Evolutionary conservation across 2,329 filamentous ascomycete species (phyloP).

Genomic region (Calonectria hongkongensis): DNA sequence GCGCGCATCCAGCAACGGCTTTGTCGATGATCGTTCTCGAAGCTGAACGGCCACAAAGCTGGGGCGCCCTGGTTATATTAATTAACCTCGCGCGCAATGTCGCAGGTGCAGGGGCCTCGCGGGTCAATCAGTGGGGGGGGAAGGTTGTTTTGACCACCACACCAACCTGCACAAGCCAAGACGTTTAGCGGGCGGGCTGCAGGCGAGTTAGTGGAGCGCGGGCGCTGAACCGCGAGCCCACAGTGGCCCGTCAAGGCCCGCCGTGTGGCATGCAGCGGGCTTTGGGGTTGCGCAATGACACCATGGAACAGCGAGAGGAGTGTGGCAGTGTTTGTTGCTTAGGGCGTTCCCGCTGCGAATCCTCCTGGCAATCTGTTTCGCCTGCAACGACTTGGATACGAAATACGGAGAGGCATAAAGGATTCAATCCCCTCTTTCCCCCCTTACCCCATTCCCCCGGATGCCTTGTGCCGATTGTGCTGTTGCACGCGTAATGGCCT

Average conservation of each 20-base stretch:
- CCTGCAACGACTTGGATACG: not conserved
- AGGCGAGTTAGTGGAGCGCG: slow-evolving; percentile 2
- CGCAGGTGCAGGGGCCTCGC: slow-evolving; percentile 10
- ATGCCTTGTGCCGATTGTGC: not conserved
- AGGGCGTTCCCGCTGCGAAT: slow-evolving; percentile 1
- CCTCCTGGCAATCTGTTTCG: slow-evolving; percentile 7
- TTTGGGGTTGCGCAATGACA: slow-evolving; percentile 26
- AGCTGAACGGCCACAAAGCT: not conserved
- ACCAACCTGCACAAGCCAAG: not conserved
- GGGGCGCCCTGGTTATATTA: slow-evolving; percentile 27
- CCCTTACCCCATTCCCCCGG: not conserved
- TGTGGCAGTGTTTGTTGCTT: slow-evolving; percentile 13
- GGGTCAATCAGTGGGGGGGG: slow-evolving; percentile 20
- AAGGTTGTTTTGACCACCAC: slow-evolving; percentile 20
- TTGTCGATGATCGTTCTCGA: not conserved
- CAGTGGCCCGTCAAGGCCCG: slow-evolving; percentile 8
- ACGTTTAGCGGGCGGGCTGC: slow-evolving; percentile 16
- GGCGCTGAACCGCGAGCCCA: not conserved
- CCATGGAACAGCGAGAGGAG: slow-evolving; percentile 6
- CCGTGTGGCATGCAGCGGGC: slow-evolving; percentile 9
- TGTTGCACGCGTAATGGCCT: slow-evolving; percentile 14
- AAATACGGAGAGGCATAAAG: slow-evolving; percentile 12
- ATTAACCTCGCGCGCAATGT: slow-evolving; percentile 25
- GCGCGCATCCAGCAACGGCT: slow-evolving; percentile 11
- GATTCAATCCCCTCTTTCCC: not conserved